These are phyloP conservation scores for Suillus decipiens DNA, from an alignment of 768 basidiomycete genomes.

Conservation along the genomic window DNA sequence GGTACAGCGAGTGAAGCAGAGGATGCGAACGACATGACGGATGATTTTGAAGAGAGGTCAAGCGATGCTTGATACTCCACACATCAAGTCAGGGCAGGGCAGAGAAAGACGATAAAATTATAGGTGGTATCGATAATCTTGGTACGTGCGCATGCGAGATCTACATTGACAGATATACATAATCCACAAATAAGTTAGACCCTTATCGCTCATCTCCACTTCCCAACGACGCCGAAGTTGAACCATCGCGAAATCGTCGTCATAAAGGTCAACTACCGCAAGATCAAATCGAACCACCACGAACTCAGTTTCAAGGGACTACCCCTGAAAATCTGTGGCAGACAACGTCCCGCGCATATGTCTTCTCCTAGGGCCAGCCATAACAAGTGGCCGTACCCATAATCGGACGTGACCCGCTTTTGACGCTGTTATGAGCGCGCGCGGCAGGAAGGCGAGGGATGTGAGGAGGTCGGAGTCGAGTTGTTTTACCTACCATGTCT, in stretches of 20 bases:
- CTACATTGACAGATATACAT: conserved; percentile 14
- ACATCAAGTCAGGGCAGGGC: neutral
- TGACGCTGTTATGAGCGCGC: conserved; percentile 76
- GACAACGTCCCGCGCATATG: conserved; percentile 33
- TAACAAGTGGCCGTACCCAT: conserved; percentile 77
- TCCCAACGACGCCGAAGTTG: conserved; percentile 6
- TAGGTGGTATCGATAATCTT: conserved; percentile 10
- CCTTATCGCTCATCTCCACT: conserved; percentile 16
- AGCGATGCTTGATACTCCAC: neutral
- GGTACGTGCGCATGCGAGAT: conserved; percentile 4
- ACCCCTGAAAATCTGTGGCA: conserved; percentile 32
- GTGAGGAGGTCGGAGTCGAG: conserved; percentile 81
- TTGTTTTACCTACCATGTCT: conserved; percentile 61
- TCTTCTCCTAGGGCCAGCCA: conserved; percentile 32
- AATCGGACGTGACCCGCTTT: conserved; percentile 78
- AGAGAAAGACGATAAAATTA: neutral
- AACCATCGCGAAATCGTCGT: neutral
- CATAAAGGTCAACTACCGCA: neutral
- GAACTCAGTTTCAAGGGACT: conserved; percentile 15
- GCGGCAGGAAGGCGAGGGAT: conserved; percentile 73
- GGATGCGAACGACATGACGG: neutral
- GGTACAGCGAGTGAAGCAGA: conserved; percentile 2
- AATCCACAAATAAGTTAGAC: conserved; percentile 18
- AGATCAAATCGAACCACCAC: neutral
- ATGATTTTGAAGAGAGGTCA: neutral